Conservation (phyloP, 306 rosid genomes). For the Sophora flavescens region DNA sequence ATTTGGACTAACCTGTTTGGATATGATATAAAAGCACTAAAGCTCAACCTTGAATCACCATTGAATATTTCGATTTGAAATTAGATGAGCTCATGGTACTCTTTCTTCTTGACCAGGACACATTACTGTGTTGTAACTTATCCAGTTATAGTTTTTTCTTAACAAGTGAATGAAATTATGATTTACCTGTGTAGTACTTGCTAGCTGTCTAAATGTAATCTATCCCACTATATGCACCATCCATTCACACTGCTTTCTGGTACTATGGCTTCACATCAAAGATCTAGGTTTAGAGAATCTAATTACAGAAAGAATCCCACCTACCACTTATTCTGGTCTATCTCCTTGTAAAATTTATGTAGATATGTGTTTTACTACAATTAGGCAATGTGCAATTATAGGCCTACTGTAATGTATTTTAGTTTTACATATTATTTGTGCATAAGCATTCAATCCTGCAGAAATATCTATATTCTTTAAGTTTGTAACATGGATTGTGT, state of each 20-base stretch:
- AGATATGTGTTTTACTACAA: neutral
- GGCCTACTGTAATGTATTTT: neutral
- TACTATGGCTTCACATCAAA: neutral
- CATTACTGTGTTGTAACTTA: constrained; percentile 14
- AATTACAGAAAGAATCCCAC: neutral
- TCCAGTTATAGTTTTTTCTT: constrained; percentile 3
- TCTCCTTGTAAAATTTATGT: neutral
- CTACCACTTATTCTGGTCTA: neutral
- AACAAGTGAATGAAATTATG: constrained; percentile 6
- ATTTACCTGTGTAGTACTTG: constrained; percentile 5
- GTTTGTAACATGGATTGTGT: neutral
- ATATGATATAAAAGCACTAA: neutral
- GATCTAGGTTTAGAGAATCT: neutral
- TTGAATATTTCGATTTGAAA: neutral
- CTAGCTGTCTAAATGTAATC: neutral
- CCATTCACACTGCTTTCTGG: neutral
- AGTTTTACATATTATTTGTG: neutral
- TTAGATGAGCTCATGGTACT: neutral
- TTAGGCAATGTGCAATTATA: neutral
- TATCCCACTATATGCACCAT: neutral
- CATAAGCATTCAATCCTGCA: constrained; percentile 12
- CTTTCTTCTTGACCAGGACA: neutral
- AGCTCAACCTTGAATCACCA: constrained; percentile 6
- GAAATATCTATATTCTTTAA: neutral
- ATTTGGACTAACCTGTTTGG: neutral